Conservation (phyloP, 179 eudicot genomes). For the Camellia oleifera region DNA sequence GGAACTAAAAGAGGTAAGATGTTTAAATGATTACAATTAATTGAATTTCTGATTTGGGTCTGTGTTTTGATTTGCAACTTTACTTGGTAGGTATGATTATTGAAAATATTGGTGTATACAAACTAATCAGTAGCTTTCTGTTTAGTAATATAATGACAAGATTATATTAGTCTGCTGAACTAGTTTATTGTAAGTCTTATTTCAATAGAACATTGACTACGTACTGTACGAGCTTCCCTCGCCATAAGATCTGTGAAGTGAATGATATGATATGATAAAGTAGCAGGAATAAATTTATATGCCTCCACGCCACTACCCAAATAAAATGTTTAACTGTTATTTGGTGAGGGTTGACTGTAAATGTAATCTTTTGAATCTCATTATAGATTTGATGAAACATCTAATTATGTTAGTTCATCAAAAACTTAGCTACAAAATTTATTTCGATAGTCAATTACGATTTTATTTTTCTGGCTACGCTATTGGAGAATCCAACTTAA, state of each 20-base stretch:
- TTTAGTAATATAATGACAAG: background rate
- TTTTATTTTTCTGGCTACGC: too few relatives aligned
- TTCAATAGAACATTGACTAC: background rate
- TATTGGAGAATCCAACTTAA: too few relatives aligned
- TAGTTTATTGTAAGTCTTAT: background rate
- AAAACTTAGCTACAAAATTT: too few relatives aligned
- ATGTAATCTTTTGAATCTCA: too few relatives aligned
- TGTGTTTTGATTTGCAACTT: background rate
- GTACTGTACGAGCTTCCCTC: too few relatives aligned
- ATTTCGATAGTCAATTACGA: too few relatives aligned
- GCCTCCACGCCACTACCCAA: too few relatives aligned
- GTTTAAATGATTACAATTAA: background rate
- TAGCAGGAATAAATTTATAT: background rate
- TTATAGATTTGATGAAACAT: too few relatives aligned
- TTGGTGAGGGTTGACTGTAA: background rate
- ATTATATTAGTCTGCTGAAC: background rate
- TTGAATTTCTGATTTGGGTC: background rate
- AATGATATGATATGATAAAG: background rate
- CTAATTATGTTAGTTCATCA: too few relatives aligned
- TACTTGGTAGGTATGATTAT: background rate
- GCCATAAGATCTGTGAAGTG: too few relatives aligned
- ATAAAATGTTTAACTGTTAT: background rate
- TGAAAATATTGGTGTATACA: background rate
- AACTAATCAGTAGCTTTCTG: background rate
- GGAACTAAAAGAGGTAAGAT: slow-evolving; percentile 64